Conservation (phyloP, 345 rosid species). For the Heritiera littoralis region DNA sequence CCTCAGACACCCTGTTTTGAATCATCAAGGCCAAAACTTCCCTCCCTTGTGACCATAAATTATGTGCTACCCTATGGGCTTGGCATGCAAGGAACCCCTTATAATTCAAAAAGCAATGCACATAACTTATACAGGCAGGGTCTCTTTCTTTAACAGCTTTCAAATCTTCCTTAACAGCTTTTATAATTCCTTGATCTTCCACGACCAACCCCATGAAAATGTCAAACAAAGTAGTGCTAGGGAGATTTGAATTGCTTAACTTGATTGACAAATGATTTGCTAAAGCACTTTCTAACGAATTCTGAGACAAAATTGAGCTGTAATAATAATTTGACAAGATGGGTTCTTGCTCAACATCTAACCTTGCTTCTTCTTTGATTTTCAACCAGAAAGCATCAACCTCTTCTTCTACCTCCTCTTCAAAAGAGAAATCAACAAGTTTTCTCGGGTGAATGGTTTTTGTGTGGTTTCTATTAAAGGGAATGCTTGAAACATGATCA, state of each 20-base stretch:
- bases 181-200: conserved; percentile 48
- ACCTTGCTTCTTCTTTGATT: conserved; percentile 66
- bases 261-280: conserved; percentile 72
- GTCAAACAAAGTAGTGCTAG: conserved; percentile 56
- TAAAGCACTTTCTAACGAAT: conserved; percentile 63
- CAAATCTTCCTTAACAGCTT: conserved; percentile 59
- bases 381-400: conserved; percentile 53
- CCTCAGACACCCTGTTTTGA: conserved; percentile 73
- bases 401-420: conserved; percentile 24
- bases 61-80: conserved; percentile 78
- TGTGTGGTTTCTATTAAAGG: conserved; percentile 35
- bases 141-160: conserved; percentile 74
- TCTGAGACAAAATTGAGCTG: conserved; percentile 62
- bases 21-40: conserved; percentile 62
- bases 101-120: conserved; percentile 73
- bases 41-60: conserved; percentile 69
- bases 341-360: conserved; percentile 66
- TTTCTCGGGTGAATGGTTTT: conserved; percentile 38
- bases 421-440: conserved; percentile 19
- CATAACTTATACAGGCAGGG: conserved; percentile 80
- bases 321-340: conserved; percentile 65
- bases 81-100: conserved; percentile 83
- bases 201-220: conserved; percentile 58
- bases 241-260: conserved; percentile 62
- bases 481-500: conserved; percentile 31